phyloP scores from a whole-genome alignment of 495 filamentous ascomycete species.

The Tuber melanosporum region DNA sequence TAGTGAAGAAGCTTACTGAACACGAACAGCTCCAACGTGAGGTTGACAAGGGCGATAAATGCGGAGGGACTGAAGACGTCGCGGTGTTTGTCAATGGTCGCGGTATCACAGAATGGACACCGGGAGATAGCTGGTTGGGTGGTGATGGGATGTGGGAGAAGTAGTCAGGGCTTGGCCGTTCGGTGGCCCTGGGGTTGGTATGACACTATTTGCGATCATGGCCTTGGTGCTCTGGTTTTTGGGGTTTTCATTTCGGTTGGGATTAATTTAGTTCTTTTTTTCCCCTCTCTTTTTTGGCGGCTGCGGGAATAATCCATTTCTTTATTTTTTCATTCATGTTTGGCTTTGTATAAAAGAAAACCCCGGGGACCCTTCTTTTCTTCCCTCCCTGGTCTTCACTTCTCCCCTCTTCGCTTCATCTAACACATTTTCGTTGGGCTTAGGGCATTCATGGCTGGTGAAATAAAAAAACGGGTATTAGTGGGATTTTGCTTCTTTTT shows the following conservation, averaged over 20 bases:
- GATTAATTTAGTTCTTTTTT: conserved; percentile 4
- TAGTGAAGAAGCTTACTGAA: conserved; percentile 16
- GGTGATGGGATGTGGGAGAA: conserved; percentile 34
- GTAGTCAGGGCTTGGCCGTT: neutral
- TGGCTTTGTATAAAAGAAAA: neutral
- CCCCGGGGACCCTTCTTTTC: neutral
- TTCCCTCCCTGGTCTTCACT: neutral
- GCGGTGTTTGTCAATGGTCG: conserved; percentile 49
- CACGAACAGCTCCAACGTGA: conserved; percentile 32
- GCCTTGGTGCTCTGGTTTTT: neutral
- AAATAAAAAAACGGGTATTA: conserved; percentile 3
- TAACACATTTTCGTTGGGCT: neutral
- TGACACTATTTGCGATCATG: neutral
- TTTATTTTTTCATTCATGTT: neutral
- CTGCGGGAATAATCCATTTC: neutral
- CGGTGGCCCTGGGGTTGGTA: neutral
- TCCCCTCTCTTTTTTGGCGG: neutral
- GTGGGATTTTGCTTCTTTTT: neutral
- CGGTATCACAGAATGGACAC: conserved; percentile 44
- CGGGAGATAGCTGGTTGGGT: conserved; percentile 30
- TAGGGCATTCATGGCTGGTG: conserved; percentile 1
- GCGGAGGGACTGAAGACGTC: conserved; percentile 48
- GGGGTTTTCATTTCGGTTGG: neutral
- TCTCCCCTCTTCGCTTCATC: neutral
- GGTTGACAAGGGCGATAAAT: conserved; percentile 33